A percentile compares a stretch with the other conserved stretches of the same genome.
Evolutionary conservation across 306 rosid species (phyloP).

Genomic region (Abrus pulchellus): DNA sequence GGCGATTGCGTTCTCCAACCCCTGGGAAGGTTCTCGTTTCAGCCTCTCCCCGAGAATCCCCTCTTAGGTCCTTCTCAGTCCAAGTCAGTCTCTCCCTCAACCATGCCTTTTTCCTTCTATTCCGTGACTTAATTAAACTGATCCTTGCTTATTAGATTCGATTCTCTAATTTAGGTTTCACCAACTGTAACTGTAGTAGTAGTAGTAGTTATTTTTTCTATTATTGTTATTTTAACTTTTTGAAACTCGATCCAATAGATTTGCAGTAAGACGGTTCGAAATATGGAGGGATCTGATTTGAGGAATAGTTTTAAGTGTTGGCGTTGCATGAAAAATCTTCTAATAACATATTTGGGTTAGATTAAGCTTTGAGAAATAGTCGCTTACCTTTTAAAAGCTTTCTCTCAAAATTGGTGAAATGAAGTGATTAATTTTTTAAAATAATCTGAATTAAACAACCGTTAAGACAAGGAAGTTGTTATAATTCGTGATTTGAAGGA

Average conservation of each 20-base stretch:
- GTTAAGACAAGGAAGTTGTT: background rate
- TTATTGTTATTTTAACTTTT: background rate
- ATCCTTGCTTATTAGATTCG: background rate
- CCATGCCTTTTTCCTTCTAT: background rate
- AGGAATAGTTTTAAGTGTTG: background rate
- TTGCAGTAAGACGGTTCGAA: background rate
- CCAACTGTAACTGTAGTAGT: too few relatives aligned
- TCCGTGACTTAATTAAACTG: background rate
- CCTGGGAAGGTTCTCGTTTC: constrained; percentile 86
- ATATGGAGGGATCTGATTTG: background rate
- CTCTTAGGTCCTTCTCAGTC: constrained; percentile 93
- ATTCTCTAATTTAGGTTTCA: constrained; percentile 17
- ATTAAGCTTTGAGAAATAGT: too few relatives aligned
- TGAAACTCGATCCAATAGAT: background rate
- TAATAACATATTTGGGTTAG: background rate
- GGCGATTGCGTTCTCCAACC: constrained; percentile 67
- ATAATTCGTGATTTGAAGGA: background rate
- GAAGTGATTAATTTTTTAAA: too few relatives aligned
- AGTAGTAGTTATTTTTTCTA: too few relatives aligned
- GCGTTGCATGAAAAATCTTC: background rate
- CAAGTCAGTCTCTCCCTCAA: constrained; percentile 58
- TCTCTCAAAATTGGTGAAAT: too few relatives aligned
- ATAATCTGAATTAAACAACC: too few relatives aligned
- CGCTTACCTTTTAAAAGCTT: too few relatives aligned
- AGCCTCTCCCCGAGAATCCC: constrained; percentile 87